Percentiles rank a stretch among this genome's conserved stretches.
These are phyloP conservation scores for Talaromyces trachyspermus DNA, from an alignment of 495 filamentous ascomycete species.

Conservation along the genomic window DNA sequence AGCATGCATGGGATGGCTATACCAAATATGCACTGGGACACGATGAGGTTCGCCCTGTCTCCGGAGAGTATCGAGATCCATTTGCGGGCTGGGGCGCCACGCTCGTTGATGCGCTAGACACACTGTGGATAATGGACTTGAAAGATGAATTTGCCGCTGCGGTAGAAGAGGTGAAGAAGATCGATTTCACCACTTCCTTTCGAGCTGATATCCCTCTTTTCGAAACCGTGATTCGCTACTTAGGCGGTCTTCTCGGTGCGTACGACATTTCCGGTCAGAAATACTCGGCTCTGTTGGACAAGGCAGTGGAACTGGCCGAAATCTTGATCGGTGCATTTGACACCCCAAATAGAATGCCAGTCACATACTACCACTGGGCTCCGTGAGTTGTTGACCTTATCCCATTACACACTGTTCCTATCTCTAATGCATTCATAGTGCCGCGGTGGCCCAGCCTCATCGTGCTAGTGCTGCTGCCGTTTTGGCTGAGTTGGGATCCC, in stretches of 20 bases:
- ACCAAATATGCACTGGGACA: constrained; percentile 66
- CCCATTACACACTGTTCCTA: neutral
- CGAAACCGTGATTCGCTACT: constrained; percentile 80
- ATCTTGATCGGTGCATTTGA: constrained; percentile 90
- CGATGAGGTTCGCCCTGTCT: constrained; percentile 69
- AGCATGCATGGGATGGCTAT: constrained; percentile 71
- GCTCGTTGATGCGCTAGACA: constrained; percentile 87
- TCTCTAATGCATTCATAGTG: constrained; percentile 23
- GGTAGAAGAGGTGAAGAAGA: constrained; percentile 62
- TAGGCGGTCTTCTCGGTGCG: constrained; percentile 74
- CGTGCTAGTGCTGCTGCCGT: constrained; percentile 55
- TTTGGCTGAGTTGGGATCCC: constrained; percentile 80
- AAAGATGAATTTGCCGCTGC: constrained; percentile 87
- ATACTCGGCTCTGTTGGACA: constrained; percentile 66
- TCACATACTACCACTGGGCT: constrained; percentile 79
- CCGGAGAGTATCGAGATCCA: constrained; percentile 54
- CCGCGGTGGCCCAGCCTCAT: constrained; percentile 55
- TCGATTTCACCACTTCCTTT: constrained; percentile 78
- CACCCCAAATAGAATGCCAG: constrained; percentile 92
- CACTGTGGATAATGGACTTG: constrained; percentile 92
- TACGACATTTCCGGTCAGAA: constrained; percentile 71
- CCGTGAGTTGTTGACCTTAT: constrained; percentile 47
- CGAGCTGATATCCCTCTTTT: constrained; percentile 68
- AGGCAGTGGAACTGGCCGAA: constrained; percentile 82
- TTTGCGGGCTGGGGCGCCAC: constrained; percentile 96